Evolutionary conservation across 2,329 filamentous ascomycete genomes (phyloP).

Genomic region (Scleromitrula shiraiana): DNA sequence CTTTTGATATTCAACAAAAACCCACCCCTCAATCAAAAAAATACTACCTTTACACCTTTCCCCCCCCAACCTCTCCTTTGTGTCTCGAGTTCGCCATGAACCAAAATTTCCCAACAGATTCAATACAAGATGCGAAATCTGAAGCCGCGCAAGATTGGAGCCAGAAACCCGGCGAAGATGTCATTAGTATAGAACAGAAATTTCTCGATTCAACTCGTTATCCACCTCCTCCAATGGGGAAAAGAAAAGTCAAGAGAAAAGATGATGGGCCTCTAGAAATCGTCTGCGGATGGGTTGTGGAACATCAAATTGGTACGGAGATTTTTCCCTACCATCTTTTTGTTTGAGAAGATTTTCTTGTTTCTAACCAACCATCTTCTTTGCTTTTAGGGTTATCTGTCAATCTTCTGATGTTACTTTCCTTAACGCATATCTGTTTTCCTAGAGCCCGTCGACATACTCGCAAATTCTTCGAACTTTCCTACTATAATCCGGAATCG

Average conservation of each 20-base stretch:
- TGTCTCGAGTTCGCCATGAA: conserved; percentile 6
- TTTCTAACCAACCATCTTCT: no score
- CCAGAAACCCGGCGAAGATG: conserved; percentile 15
- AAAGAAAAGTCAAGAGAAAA: conserved; percentile 50
- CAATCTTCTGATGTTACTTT: conserved; percentile 76
- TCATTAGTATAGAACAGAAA: conserved; percentile 16
- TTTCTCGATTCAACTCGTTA: conserved; percentile 5
- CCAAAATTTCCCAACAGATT: background rate
- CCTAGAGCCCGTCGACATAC: conserved; percentile 72
- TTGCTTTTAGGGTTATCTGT: conserved; percentile 61
- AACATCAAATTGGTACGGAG: conserved; percentile 69
- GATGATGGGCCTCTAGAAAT: conserved; percentile 53
- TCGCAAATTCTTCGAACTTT: conserved; percentile 80
- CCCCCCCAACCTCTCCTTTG: background rate
- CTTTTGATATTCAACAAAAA: conserved; percentile 3
- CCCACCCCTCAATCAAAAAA: background rate
- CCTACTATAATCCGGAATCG: conserved; percentile 65
- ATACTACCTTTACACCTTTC: background rate
- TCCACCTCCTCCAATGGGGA: conserved; percentile 14
- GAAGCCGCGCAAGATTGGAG: conserved; percentile 16
- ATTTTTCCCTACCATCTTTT: background rate
- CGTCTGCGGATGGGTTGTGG: conserved; percentile 61
- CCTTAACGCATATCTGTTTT: conserved; percentile 74
- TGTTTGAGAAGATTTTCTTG: background rate
- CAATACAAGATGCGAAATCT: conserved; percentile 12